Percentiles rank a stretch among this genome's conserved stretches.
These are phyloP conservation scores for Tetrahymena borealis DNA, from an alignment of 73 alveolate species.

Conservation along the genomic window DNA sequence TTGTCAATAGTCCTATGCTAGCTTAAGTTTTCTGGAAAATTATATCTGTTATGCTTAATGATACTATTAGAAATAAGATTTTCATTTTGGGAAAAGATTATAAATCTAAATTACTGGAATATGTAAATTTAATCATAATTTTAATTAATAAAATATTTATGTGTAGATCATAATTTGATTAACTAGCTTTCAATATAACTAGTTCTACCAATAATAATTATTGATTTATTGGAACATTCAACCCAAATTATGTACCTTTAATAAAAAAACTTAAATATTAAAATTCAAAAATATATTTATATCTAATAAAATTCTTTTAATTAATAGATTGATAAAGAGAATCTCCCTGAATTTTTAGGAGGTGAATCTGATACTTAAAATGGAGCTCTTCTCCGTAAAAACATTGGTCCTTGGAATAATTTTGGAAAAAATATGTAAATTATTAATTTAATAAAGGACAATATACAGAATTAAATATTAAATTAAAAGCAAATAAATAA, in stretches of 20 bases:
- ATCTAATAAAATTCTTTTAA: too few species aligned
- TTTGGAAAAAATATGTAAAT: neutral
- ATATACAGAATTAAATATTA: too few species aligned
- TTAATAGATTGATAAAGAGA: neutral
- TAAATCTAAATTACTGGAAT: neutral
- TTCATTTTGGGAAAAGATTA: neutral
- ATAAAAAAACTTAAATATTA: too few species aligned
- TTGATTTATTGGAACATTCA: too few species aligned
- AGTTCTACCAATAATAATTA: too few species aligned
- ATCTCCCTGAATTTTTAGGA: neutral
- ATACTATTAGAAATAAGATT: neutral
- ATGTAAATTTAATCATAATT: neutral
- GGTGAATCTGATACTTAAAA: neutral
- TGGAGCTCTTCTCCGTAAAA: neutral
- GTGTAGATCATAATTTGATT: too few species aligned
- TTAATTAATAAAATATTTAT: too few species aligned
- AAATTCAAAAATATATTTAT: too few species aligned
- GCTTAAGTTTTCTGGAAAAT: neutral
- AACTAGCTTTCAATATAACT: too few species aligned
- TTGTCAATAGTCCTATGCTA: neutral
- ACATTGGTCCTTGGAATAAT: neutral
- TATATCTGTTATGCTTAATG: neutral
- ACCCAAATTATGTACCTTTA: too few species aligned
- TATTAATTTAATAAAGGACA: too few species aligned
- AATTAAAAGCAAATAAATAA: too few species aligned